Percentiles rank a stretch among this genome's conserved stretches.
Evolutionary conservation across 2,329 filamentous ascomycete genomes (phyloP).

Genomic region (Leptodontidium sp.): DNA sequence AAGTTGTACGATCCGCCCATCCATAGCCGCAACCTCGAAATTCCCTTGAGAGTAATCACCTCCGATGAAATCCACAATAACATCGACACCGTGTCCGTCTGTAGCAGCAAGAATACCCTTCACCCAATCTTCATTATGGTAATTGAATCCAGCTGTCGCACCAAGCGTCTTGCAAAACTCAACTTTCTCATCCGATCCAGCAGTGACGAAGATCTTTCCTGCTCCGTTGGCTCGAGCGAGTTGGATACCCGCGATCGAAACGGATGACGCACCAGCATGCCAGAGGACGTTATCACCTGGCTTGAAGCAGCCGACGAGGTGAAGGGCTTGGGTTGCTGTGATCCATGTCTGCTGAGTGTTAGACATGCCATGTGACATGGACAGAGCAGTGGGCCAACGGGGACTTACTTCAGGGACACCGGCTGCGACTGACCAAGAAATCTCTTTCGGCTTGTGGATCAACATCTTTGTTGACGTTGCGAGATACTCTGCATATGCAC

Average conservation of each 20-base stretch:
- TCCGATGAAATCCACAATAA: slow-evolving; percentile 88
- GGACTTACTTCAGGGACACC: slow-evolving; percentile 58
- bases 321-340: slow-evolving; percentile 89
- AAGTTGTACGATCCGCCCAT: slow-evolving; percentile 79
- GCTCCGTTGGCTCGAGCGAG: slow-evolving; percentile 74
- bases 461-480: slow-evolving; percentile 81
- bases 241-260: slow-evolving; percentile 89
- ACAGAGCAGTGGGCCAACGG: too few relatives aligned
- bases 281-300: slow-evolving; percentile 80
- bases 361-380: too few relatives aligned
- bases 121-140: slow-evolving; percentile 79
- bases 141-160: slow-evolving; percentile 85
- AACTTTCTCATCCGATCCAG: slow-evolving; percentile 81
- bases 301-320: slow-evolving; percentile 79
- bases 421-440: slow-evolving; percentile 79
- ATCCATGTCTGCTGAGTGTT: slow-evolving; percentile 70
- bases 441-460: slow-evolving; percentile 76
- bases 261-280: slow-evolving; percentile 90
- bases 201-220: slow-evolving; percentile 79
- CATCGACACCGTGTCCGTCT: slow-evolving; percentile 78
- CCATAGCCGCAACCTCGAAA: slow-evolving; percentile 75
- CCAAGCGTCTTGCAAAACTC: slow-evolving; percentile 78
- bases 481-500: slow-evolving; percentile 86
- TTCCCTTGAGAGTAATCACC: slow-evolving; percentile 82
- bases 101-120: slow-evolving; percentile 76